A percentile compares a stretch with the other conserved stretches of the same genome.
Conservation (phyloP, 2,329 filamentous ascomycete genomes). For the Fusarium nodosum region DNA sequence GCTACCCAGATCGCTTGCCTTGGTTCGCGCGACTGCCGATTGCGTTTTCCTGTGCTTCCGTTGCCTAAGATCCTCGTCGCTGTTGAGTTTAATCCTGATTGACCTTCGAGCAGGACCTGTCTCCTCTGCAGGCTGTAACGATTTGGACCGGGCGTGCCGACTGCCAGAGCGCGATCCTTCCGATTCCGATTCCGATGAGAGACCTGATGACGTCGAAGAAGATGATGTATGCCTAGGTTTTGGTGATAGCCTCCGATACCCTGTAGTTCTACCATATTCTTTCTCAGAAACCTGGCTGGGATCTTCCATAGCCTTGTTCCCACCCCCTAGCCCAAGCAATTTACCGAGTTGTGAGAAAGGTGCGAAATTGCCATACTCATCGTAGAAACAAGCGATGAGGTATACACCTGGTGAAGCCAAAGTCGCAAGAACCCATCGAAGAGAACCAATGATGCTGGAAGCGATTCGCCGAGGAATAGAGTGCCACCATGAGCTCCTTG, state of each 20-base stretch:
- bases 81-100: slow-evolving; percentile 90
- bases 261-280: slow-evolving; percentile 48
- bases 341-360: slow-evolving; percentile 79
- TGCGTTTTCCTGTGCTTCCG: slow-evolving; percentile 77
- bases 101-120: slow-evolving; percentile 77
- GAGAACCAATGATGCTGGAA: slow-evolving; percentile 78
- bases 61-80: slow-evolving; percentile 80
- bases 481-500: slow-evolving; percentile 64
- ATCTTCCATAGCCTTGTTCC: slow-evolving; percentile 60
- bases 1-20: slow-evolving; percentile 56
- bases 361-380: slow-evolving; percentile 83
- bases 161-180: slow-evolving; percentile 59
- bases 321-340: slow-evolving; percentile 65
- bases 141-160: slow-evolving; percentile 74
- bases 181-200: slow-evolving; percentile 79
- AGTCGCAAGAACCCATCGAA: slow-evolving; percentile 83
- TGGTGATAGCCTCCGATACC: slow-evolving; percentile 50
- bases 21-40: slow-evolving; percentile 61
- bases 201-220: slow-evolving; percentile 69
- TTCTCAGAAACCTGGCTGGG: slow-evolving; percentile 48
- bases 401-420: slow-evolving; percentile 85
- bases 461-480: slow-evolving; percentile 77
- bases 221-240: slow-evolving; percentile 50
- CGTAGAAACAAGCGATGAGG: slow-evolving; percentile 84
- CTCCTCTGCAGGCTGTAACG: slow-evolving; percentile 71